Evolutionary conservation across 345 rosid species (phyloP).

Genomic region (Bretschneidera sinensis): DNA sequence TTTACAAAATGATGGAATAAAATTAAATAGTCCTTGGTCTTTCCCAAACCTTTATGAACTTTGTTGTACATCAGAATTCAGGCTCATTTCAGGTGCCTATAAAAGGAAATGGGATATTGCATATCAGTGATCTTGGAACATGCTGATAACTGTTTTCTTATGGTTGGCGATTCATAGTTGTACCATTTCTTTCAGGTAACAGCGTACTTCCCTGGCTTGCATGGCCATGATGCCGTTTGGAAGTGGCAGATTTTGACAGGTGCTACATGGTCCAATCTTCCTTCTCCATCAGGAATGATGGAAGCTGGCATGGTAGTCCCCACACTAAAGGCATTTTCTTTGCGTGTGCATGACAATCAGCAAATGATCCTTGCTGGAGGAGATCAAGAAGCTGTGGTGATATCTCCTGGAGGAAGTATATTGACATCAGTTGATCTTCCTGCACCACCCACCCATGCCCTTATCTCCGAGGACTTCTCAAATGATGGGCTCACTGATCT

Average conservation of each 20-base stretch:
- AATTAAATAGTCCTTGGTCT: not conserved
- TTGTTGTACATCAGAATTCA: not conserved
- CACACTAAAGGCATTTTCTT: constrained; percentile 68
- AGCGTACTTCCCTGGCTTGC: constrained; percentile 76
- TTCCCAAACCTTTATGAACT: not conserved
- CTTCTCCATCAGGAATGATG: constrained; percentile 83
- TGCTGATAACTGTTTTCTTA: not conserved
- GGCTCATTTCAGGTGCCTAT: not conserved
- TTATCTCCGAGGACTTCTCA: constrained; percentile 79
- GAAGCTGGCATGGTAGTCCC: constrained; percentile 75
- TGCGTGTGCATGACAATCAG: constrained; percentile 69
- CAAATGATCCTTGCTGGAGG: constrained; percentile 94
- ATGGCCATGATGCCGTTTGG: constrained; percentile 73
- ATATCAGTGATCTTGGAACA: not conserved
- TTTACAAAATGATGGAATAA: too few relatives aligned
- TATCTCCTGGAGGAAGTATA: constrained; percentile 87
- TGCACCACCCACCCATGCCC: constrained; percentile 77
- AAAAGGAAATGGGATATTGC: not conserved
- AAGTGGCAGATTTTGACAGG: constrained; percentile 80
- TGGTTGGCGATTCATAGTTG: not conserved
- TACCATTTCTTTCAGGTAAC: constrained; percentile 56
- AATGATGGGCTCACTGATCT: constrained; percentile 88
- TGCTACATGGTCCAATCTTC: constrained; percentile 95
- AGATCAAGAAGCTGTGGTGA: constrained; percentile 75
- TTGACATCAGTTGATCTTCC: constrained; percentile 76